Percentiles rank a stretch among this genome's conserved stretches.
Evolutionary conservation across 768 basidiomycete genomes (phyloP).

Genomic region (Boletus reticulatus): DNA sequence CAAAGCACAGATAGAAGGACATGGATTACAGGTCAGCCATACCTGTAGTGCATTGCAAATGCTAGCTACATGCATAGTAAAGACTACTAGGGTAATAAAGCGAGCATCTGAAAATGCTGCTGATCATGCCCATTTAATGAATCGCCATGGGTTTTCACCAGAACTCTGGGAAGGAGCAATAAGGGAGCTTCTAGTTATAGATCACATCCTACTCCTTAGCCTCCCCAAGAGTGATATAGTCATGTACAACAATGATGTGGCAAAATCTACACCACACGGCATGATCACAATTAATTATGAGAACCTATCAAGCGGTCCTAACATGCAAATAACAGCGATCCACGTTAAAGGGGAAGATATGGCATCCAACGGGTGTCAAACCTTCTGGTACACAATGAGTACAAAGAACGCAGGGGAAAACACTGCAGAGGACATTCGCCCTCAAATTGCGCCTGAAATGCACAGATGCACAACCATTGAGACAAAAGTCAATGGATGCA

Average conservation of each 20-base stretch:
- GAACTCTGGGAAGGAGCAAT: neutral
- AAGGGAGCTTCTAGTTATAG: neutral
- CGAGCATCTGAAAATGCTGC: no score
- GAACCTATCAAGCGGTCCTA: accelerated
- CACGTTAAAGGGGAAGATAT: neutral
- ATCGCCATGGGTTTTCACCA: neutral
- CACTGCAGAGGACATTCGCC: accelerated
- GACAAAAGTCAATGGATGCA: no score
- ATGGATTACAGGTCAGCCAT: no score
- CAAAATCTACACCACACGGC: neutral
- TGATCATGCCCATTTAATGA: neutral
- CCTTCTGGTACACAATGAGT: neutral
- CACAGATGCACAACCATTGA: no score
- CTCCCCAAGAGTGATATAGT: neutral
- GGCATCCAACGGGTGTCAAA: neutral
- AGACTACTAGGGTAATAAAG: no score
- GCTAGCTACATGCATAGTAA: no score
- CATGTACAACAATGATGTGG: neutral
- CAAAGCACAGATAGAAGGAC: no score
- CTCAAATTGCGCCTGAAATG: neutral
- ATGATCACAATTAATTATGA: neutral
- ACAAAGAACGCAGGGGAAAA: neutral
- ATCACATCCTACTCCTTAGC: neutral
- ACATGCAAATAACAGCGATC: neutral
- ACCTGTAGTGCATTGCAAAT: no score